phyloP scores from a whole-genome alignment of 768 basidiomycete species.

The Coprinopsis cinerea region DNA sequence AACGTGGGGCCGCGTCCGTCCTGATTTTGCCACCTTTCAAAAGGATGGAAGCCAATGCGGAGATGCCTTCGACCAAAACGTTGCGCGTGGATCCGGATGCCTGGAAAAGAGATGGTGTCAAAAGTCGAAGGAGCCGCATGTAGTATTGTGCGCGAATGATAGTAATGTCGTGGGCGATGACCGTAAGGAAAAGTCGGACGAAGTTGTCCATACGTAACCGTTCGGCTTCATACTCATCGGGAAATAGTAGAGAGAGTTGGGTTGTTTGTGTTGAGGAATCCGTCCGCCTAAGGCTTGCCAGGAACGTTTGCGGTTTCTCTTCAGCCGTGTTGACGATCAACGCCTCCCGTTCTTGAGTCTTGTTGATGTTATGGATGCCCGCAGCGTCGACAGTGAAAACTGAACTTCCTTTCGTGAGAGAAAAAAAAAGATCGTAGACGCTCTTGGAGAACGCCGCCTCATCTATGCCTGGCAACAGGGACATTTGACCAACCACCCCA shows the following conservation, averaged over 20 bases:
- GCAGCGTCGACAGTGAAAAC: constrained; percentile 48
- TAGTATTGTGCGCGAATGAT: constrained; percentile 67
- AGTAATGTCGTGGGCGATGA: constrained; percentile 70
- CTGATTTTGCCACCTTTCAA: constrained; percentile 41
- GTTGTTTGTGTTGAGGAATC: constrained; percentile 35
- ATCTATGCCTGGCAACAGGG: constrained; percentile 44
- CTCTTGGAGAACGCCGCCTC: constrained; percentile 47
- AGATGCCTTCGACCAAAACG: constrained; percentile 60
- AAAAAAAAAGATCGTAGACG: constrained; percentile 53
- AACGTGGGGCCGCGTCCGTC: constrained; percentile 22
- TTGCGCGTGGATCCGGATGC: constrained; percentile 45
- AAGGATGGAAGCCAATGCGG: constrained; percentile 57
- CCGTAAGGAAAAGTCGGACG: constrained; percentile 67
- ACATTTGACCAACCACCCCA: constrained; percentile 52
- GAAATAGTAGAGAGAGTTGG: constrained; percentile 40
- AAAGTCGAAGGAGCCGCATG: constrained; percentile 51
- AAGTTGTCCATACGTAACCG: constrained; percentile 58
- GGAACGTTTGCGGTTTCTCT: constrained; percentile 65
- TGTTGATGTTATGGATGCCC: constrained; percentile 61
- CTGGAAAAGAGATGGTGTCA: constrained; percentile 54
- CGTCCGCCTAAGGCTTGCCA: constrained; percentile 45
- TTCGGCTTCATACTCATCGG: constrained; percentile 55
- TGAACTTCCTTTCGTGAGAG: constrained; percentile 41
- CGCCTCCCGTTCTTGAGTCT: constrained; percentile 62
- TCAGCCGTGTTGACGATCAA: constrained; percentile 64